Conservation (phyloP, 1,284 basidiomycete species). For the Moniliophthora roreri region DNA sequence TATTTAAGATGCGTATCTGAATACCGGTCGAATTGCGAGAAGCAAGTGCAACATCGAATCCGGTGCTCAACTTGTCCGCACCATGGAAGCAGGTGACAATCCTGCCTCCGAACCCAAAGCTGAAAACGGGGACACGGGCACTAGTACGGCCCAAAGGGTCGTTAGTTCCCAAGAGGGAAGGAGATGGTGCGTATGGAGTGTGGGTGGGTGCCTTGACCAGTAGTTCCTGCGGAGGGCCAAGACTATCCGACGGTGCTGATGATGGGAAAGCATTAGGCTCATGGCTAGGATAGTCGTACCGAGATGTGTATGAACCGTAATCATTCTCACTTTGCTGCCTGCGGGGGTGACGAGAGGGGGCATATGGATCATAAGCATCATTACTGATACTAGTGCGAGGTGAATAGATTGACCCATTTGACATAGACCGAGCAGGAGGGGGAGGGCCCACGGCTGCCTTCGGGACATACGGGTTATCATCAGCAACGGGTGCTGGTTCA, state of each 20-base stretch:
- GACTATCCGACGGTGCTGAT: conserved; percentile 14
- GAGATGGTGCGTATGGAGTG: conserved; percentile 69
- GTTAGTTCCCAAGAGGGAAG: conserved; percentile 76
- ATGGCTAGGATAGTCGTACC: conserved; percentile 23
- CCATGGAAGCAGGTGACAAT: conserved; percentile 86
- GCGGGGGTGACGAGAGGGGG: conserved; percentile 31
- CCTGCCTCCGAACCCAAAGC: conserved; percentile 89
- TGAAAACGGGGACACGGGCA: conserved; percentile 75
- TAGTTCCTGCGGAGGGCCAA: conserved; percentile 38
- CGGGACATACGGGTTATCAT: not conserved
- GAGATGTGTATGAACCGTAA: conserved; percentile 24
- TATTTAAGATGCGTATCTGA: conserved; percentile 65
- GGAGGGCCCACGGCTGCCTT: not conserved
- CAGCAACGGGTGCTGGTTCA: too few relatives aligned
- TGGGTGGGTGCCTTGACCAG: conserved; percentile 42
- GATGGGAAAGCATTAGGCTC: not conserved
- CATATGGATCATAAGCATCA: conserved; percentile 40
- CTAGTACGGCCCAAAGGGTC: conserved; percentile 80
- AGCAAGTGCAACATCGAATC: conserved; percentile 76
- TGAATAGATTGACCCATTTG: conserved; percentile 50
- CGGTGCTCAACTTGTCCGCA: conserved; percentile 61
- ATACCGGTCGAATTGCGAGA: conserved; percentile 71
- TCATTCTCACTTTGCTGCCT: conserved; percentile 25
- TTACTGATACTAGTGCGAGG: too few relatives aligned
- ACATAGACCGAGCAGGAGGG: conserved; percentile 41